Evolutionary conservation across 75 land plant species (phyloP).

Genomic region (Selaginella tamariscina): DNA sequence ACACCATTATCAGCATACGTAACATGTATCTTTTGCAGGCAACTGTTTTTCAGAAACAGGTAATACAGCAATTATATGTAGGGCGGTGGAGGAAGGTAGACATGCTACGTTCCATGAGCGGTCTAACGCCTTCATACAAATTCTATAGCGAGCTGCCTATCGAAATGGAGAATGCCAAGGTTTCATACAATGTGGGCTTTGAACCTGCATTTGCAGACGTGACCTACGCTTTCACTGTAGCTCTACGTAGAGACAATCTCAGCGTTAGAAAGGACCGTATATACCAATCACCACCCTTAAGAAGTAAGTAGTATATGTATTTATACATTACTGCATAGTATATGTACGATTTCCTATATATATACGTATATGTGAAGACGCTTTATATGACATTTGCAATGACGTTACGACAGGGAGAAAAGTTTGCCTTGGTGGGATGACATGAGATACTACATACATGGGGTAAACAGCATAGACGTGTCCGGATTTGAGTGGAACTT

Average conservation of each 20-base stretch:
- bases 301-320: no score
- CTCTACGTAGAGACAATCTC: slow-evolving; percentile 80
- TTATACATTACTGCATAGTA: no score
- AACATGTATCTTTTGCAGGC: slow-evolving; percentile 39
- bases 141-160: slow-evolving; percentile 66
- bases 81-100: slow-evolving; percentile 73
- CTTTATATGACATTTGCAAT: no score
- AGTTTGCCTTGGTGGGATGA: slow-evolving; percentile 99
- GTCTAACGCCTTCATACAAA: slow-evolving; percentile 87
- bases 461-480: slow-evolving; percentile 42
- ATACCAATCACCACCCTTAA: not conserved
- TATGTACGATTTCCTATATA: no score
- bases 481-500: slow-evolving; percentile 50
- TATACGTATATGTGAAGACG: no score
- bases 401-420: slow-evolving; percentile 61
- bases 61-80: slow-evolving; percentile 63
- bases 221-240: slow-evolving; percentile 90
- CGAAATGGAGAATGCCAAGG: slow-evolving; percentile 53
- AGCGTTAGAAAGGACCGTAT: slow-evolving; percentile 20
- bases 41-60: slow-evolving; percentile 84
- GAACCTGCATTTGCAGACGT: slow-evolving; percentile 90
- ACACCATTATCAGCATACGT: no score
- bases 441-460: slow-evolving; percentile 88
- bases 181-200: slow-evolving; percentile 86
- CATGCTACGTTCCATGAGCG: slow-evolving; percentile 86